Evolutionary conservation across 2,329 filamentous ascomycete genomes (phyloP).

Genomic region (Amauroascus niger): DNA sequence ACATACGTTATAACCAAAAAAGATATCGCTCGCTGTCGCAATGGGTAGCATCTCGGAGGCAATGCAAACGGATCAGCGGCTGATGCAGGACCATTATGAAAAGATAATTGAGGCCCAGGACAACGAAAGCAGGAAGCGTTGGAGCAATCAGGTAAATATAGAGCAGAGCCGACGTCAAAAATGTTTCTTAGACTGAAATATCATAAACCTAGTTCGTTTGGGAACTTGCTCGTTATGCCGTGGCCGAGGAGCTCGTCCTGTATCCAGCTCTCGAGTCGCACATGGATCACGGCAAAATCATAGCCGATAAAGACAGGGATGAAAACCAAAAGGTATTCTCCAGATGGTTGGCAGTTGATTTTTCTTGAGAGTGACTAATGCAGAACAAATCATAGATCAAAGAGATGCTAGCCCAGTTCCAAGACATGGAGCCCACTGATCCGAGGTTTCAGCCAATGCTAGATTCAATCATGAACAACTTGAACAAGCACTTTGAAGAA

Average conservation of each 20-base stretch:
- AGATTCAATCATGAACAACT: constrained; percentile 33
- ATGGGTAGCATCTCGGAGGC: constrained; percentile 28
- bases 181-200: neutral
- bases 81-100: constrained; percentile 37
- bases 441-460: constrained; percentile 35
- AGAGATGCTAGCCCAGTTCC: constrained; percentile 40
- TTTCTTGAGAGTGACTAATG: neutral
- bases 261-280: constrained; percentile 47
- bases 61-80: constrained; percentile 37
- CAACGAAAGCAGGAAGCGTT: constrained; percentile 37
- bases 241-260: constrained; percentile 46
- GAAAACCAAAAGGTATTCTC: constrained; percentile 16
- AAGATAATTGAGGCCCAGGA: constrained; percentile 36
- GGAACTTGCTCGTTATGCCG: constrained; percentile 44
- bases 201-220: constrained; percentile 36
- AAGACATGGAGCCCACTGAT: constrained; percentile 34
- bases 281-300: constrained; percentile 35
- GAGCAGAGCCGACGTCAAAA: neutral
- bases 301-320: constrained; percentile 33
- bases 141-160: constrained; percentile 33
- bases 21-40: neutral
- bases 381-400: constrained; percentile 37
- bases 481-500: constrained; percentile 41
- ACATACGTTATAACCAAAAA: no score
- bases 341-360: neutral